Base-by-base conservation (phyloP, 2,329 filamentous ascomycete species). In the Trichophyton schoenleinii region DNA sequence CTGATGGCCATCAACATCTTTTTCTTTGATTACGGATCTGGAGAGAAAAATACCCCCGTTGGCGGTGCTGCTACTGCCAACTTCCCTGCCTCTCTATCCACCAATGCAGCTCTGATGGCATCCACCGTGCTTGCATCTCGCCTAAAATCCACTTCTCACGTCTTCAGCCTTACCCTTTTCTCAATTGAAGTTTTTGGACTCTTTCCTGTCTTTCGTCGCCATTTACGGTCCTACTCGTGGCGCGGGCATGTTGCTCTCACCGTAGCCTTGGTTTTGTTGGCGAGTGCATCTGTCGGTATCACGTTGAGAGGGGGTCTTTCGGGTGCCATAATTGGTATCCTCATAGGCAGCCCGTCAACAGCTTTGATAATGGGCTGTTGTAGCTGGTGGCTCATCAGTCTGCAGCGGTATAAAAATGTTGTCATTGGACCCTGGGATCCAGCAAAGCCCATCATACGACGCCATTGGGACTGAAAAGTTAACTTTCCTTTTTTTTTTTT, bases 351-450 rank as follows among this genome's bases (percentile, higher is more conserved):
- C n/a, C 69, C 92, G 8, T 78, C 90, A 22, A 87, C 88, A 0
- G 84, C 86, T 3, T 72, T 96, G 60, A 86, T 85, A 1, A 95
- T 96, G 84, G 94, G 92, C 1, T 87, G 91, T 11, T 96, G 91
- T 72, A 95, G 90, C 71, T 97, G 91, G 92, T 97, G 94, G 91
- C 77, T 99, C 65, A 97, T 99, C 70, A 89, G 91, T 7, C 74
- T 99, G 73, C 94, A 99, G 75, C 92, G 95, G 77, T 99, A 97
- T 76, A 99, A 99, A 79, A 97, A 97, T 72, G 94, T 97, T 75
- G 96, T 99, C 67, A 89, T 91, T 70, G 94, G 94, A 49, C 94
- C 94, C 0, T 99, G 94, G 94, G 94, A 99, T 76, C 91, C 92
- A 20, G 94, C 94, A 5, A 82, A 91, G 70, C 94, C 94, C 8